Conservation (phyloP, 768 basidiomycete species). For the Podaxis sp. region DNA sequence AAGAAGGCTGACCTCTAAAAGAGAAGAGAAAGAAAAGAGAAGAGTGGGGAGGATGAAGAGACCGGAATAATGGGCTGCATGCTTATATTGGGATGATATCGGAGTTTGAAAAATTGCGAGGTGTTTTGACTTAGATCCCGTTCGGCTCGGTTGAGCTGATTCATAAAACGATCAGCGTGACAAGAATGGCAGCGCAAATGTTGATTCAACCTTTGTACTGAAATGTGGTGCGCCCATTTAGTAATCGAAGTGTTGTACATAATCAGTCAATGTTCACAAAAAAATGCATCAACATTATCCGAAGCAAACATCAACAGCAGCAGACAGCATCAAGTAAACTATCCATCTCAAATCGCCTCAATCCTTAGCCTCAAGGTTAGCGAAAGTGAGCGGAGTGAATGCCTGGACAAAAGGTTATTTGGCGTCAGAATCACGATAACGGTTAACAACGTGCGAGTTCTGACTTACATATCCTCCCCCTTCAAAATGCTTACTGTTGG, state of each 20-base stretch:
- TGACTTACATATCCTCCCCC: conserved; percentile 82
- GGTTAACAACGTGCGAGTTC: conserved; percentile 14
- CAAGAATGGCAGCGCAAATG: background rate
- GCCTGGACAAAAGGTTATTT: conserved; percentile 28
- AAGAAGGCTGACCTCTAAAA: conserved; percentile 34
- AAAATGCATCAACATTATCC: background rate
- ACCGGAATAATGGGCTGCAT: conserved; percentile 21
- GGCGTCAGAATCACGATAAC: conserved; percentile 18
- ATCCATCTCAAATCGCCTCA: conserved; percentile 17
- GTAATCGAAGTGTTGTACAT: background rate
- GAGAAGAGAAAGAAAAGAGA: conserved; percentile 27
- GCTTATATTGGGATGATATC: conserved; percentile 26
- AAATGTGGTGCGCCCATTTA: background rate
- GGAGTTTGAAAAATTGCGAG: conserved; percentile 37
- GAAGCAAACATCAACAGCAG: background rate
- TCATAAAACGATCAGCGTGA: conserved; percentile 6
- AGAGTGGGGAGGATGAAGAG: conserved; percentile 32
- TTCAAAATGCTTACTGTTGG: conserved; percentile 93
- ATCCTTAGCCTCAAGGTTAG: conserved; percentile 32
- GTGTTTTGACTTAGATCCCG: conserved; percentile 1
- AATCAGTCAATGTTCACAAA: background rate
- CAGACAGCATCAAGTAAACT: background rate
- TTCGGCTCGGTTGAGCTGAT: conserved; percentile 6
- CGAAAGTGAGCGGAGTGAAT: conserved; percentile 48
- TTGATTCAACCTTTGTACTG: background rate